Percentiles rank a stretch among this genome's conserved stretches.
Evolutionary conservation across 805 yeast genomes (phyloP).

Genomic region (Candida broadrunensis): DNA sequence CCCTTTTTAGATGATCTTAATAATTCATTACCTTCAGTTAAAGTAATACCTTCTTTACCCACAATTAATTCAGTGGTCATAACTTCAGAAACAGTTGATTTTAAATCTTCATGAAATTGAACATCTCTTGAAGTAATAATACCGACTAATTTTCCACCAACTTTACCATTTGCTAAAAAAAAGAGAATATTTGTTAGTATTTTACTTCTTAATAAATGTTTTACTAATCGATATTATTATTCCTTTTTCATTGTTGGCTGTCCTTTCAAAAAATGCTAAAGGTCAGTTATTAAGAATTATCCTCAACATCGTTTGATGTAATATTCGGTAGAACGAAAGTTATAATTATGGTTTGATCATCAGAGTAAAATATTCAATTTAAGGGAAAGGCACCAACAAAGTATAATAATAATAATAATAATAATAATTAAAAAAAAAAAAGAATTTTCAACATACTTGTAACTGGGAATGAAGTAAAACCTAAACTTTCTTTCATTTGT

Average conservation of each 20-base stretch:
- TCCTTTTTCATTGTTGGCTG: not conserved
- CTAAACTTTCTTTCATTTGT: slow-evolving; percentile 64
- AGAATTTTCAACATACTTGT: slow-evolving; percentile 78
- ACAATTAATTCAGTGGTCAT: slow-evolving; percentile 91
- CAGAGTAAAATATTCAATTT: slow-evolving; percentile 31
- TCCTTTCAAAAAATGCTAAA: too few species aligned
- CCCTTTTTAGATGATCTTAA: slow-evolving; percentile 94
- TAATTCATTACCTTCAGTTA: slow-evolving; percentile 84
- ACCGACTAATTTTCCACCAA: slow-evolving; percentile 90
- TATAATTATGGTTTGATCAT: slow-evolving; percentile 53
- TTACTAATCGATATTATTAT: not conserved
- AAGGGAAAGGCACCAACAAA: not conserved
- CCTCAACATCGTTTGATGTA: slow-evolving; percentile 97
- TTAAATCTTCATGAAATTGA: slow-evolving; percentile 82
- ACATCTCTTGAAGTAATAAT: slow-evolving; percentile 95
- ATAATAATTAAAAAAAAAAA: slow-evolving; percentile 1
- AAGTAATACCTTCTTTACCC: slow-evolving; percentile 76
- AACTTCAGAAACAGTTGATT: slow-evolving; percentile 62
- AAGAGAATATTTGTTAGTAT: too few species aligned
- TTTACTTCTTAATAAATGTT: too few species aligned
- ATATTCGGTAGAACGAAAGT: slow-evolving; percentile 99
- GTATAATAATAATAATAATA: too few species aligned
- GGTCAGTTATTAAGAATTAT: slow-evolving; percentile 35
- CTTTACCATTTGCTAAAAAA: slow-evolving; percentile 69
- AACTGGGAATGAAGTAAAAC: slow-evolving; percentile 98